Base-by-base conservation (phyloP, 2,329 filamentous ascomycete genomes). In the Penicillium nordicum region DNA sequence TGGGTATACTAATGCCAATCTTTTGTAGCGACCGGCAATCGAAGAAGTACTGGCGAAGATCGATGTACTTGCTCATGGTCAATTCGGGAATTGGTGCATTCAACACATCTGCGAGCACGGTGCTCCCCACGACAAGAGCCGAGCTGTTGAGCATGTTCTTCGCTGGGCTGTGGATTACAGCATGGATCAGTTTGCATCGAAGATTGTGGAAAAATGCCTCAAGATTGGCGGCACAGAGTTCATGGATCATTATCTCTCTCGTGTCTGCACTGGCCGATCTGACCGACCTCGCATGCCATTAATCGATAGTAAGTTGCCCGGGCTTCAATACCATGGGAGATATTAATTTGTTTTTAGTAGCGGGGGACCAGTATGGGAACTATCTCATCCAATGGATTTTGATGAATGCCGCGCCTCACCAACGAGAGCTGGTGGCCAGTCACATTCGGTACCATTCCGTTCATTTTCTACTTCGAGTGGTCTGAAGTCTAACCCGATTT, bases 51-150 rank as follows among this genome's bases (percentile, higher is more conserved):
- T 99, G 55, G 85, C 84, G 58, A 97, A 94, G 72, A 96, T 99
- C 67, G 92, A 99, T 76, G 89, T 96, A 60, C 92, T 99, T 69
- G 90, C 94, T 57, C 93, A 97, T 72, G 94, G 94, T 27, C 94
- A 99, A 72, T 99, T 99, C 71, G 94, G 94, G 54, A 99, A 99
- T 74, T 99, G 94, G 94, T 99, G 94, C 78, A 97, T 99, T 68
- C 94, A 99, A 77, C 94, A 99, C 76, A 92, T 99, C 67, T 99
- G 94, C 76, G 94, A 99, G 75, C 94, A 99, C 71, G 93, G 95
- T 49, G 88, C 88, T 55, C 89, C 92, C 32, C 87, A 88, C 40
- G 95, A 99, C 75, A 92, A 93, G 67, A 93, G 88, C 75, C 88
- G 92, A 64, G 94, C 95, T 43, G 88, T 97, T 68, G 93, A 99